Base-by-base conservation (phyloP, 139 green algal genomes). In the Chlamydomonas sphaeroides region DNA sequence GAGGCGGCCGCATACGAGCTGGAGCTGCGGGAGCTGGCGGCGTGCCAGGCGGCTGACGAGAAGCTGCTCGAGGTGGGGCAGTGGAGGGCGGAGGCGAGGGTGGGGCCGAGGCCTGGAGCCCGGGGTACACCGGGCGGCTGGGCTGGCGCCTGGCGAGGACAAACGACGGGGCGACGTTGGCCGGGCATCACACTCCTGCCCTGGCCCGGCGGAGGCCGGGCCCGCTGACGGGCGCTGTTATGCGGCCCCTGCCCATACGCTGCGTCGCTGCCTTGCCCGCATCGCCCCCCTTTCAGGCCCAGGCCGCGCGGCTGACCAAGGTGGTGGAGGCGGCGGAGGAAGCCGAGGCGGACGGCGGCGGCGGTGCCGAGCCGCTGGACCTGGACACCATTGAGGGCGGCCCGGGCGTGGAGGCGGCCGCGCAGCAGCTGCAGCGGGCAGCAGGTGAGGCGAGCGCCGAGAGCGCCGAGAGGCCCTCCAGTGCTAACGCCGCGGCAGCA, bases 11-110 rank as follows among this genome's bases (percentile, higher is more conserved):
- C 74, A 11, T 86, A 78, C 51, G 75, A 87, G 63, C 65, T 57
- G 56, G 85, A 89, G 80, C 30, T 79, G 33, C 30, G 45, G 39
- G 85, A 87, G 85, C 67, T 87, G 80, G 56, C 56, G 30, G 57
- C 38, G 8, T 84, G 74, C 49, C 48, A 82, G 68, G 75, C 30
- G 36, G 74, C 70, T 28, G 85, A 89, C 62, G 49, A 89, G 67
- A 41, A 72, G 68, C 85, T 89, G 36, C 80, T 89, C 73, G 59
- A 87, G 75, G 80, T 84, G 59, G 30, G 72, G 6, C 36, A 0
- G 32, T 3, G 39, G 4, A 4, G 25, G 23, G 66, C 38, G 30
- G 41, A 1, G 30, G 42, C 7, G 41, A 25, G 38, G 66, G 21
- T 26, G 23, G 39, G 65, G 14, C 35, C 8, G 42, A 48, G 21